Conservation (phyloP, 2,329 filamentous ascomycete genomes). For the Penicillium sp. region DNA sequence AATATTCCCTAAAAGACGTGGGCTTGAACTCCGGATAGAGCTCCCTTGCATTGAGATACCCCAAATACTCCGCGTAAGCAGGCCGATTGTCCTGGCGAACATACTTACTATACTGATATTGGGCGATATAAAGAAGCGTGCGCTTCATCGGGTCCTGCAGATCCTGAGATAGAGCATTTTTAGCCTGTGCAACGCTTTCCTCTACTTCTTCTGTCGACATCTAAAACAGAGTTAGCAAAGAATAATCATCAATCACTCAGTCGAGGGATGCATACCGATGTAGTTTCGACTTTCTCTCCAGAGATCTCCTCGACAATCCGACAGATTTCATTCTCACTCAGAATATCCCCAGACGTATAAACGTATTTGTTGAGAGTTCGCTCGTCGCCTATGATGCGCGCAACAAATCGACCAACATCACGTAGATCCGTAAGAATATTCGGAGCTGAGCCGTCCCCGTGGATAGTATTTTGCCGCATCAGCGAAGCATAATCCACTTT, state of each 20-base stretch:
- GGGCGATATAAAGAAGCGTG: background rate
- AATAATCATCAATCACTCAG: no score
- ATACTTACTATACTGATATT: conserved; percentile 47
- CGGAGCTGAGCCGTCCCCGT: conserved; percentile 44
- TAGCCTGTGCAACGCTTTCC: background rate
- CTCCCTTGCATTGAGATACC: conserved; percentile 53
- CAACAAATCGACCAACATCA: conserved; percentile 55
- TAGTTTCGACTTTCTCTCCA: background rate
- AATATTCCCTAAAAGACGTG: conserved; percentile 36
- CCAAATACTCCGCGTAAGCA: conserved; percentile 54
- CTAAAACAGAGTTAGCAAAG: no score
- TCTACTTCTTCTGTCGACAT: background rate
- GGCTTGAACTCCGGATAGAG: conserved; percentile 54
- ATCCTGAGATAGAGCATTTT: background rate
- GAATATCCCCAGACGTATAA: conserved; percentile 11
- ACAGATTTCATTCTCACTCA: background rate
- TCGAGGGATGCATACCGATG: no score
- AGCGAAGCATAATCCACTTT: background rate
- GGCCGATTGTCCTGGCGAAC: conserved; percentile 55
- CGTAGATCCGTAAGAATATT: conserved; percentile 48
- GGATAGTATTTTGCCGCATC: conserved; percentile 23
- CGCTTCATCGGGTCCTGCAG: background rate
- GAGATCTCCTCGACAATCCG: background rate
- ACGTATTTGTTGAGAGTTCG: conserved; percentile 54
- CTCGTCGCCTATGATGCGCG: conserved; percentile 52